Base-by-base conservation (phyloP, 1,139 yeast species). In the Debaryomyces nepalensis region DNA sequence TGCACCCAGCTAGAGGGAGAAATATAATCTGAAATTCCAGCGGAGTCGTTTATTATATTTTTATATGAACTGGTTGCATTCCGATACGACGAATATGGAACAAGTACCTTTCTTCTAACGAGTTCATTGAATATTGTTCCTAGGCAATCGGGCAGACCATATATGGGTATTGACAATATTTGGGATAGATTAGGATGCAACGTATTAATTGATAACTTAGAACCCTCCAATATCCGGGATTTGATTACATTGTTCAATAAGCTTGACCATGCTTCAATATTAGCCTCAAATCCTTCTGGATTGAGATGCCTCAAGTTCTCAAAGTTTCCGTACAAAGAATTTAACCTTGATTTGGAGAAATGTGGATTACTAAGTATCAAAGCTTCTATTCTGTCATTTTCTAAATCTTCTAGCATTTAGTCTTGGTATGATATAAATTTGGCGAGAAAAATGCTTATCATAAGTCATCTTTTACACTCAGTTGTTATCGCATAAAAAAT, bases 221-320 rank as follows among this genome's bases (percentile, higher is more conserved):
- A 57, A 20, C 48, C 50, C 4, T 47, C 44, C 24, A 55, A 44
- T 5, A 52, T 48, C 14, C 52, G 46, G 4, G 42, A 24, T 16
- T 35, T 43, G 24, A 67, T 51, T 19, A 70, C 42, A 8, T 55
- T 54, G 7, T 39, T 35, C 11, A 73, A 45, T 12, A 72, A 55
- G 6, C 52, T 44, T 5, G 47, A 39, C 95, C 95, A 86, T 1
- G 89, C 85, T 2, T 62, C 59, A n/a, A 84, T 49, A 54, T 86
- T 86, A 18, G 93, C 93, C 27, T 72, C 78, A 50, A 69, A 85
- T 1, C 95, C 95, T 48, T 83, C 90, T 1, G 77, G 78, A 55
- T 86, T 86, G 16, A 75, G 53, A 7, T 71, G 75, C 51, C 71
- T 68, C 26, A 81, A 68, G 8, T 70, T 67, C 5, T 66, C 58